Evolutionary conservation across 495 filamentous ascomycete genomes (phyloP).

Genomic region (Aspergillus heteromorphus): DNA sequence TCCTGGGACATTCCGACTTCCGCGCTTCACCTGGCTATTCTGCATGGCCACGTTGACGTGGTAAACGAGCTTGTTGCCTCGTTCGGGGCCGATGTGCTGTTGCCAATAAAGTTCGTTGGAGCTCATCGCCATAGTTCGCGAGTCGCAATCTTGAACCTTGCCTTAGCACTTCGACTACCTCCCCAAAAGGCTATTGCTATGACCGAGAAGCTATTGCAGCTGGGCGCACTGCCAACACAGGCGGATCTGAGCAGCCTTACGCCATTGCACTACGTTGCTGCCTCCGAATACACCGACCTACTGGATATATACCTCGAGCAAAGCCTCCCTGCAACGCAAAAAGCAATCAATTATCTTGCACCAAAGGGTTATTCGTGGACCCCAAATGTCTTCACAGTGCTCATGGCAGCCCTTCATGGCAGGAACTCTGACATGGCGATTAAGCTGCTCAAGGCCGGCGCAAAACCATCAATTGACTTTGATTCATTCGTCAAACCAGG

Average conservation of each 20-base stretch:
- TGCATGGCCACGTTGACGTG: conserved; percentile 59
- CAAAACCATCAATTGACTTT: conserved; percentile 32
- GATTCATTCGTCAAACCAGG: conserved; percentile 37
- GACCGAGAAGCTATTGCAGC: conserved; percentile 54
- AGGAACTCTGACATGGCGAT: conserved; percentile 27
- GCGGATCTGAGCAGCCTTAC: conserved; percentile 56
- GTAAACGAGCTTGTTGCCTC: conserved; percentile 65
- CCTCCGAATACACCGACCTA: conserved; percentile 39
- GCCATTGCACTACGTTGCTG: conserved; percentile 53
- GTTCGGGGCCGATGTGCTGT: conserved; percentile 66
- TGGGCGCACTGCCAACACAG: conserved; percentile 69
- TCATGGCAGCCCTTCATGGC: conserved; percentile 41
- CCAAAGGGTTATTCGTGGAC: conserved; percentile 8
- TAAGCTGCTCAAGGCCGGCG: conserved; percentile 43
- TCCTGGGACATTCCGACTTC: conserved; percentile 71
- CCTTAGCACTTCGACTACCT: conserved; percentile 51
- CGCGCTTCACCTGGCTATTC: conserved; percentile 70
- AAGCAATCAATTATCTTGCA: conserved; percentile 58
- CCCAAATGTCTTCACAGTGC: conserved; percentile 22
- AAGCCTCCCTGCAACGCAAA: conserved; percentile 55
- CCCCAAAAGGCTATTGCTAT: conserved; percentile 55
- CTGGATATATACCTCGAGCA: conserved; percentile 52
- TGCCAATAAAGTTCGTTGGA: conserved; percentile 61
- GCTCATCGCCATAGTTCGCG: conserved; percentile 35
- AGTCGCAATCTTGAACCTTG: conserved; percentile 59